phyloP scores from a whole-genome alignment of 805 yeast genomes.

The Saccharomycopsis oosterbeekiorum region DNA sequence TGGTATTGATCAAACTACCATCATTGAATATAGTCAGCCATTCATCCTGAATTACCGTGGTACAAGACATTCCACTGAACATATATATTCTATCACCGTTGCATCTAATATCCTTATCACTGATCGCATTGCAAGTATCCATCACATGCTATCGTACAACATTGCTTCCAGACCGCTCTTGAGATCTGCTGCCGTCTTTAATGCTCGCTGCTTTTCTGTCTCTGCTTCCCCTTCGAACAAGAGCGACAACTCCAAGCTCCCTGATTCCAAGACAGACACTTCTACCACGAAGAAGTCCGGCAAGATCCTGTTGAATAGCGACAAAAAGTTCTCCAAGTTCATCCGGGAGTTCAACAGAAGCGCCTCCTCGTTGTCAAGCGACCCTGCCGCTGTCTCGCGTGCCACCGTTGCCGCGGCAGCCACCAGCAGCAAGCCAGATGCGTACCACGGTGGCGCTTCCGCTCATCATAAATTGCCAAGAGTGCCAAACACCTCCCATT shows the following conservation, averaged over 20 bases:
- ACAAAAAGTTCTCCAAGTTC: constrained; percentile 16
- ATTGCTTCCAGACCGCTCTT: background rate
- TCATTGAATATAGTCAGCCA: too few species aligned
- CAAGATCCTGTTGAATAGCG: constrained; percentile 9
- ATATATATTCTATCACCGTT: too few species aligned
- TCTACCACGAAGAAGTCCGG: background rate
- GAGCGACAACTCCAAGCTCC: background rate
- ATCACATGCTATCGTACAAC: too few species aligned
- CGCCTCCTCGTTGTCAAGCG: background rate
- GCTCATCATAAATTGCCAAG: constrained; percentile 4
- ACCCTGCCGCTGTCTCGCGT: background rate
- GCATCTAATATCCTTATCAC: too few species aligned
- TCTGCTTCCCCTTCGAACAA: background rate
- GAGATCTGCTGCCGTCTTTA: background rate
- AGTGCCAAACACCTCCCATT: constrained; percentile 15
- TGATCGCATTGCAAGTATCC: too few species aligned
- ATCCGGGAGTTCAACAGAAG: constrained; percentile 14
- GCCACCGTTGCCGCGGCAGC: background rate
- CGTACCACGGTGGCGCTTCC: background rate
- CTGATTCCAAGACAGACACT: background rate
- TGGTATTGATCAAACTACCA: too few species aligned
- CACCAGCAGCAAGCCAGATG: background rate
- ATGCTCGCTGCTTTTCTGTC: background rate
- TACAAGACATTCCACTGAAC: too few species aligned
- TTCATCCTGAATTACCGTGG: too few species aligned